Conservation (phyloP, 768 basidiomycete species). For the Leccinum disarticulatum region DNA sequence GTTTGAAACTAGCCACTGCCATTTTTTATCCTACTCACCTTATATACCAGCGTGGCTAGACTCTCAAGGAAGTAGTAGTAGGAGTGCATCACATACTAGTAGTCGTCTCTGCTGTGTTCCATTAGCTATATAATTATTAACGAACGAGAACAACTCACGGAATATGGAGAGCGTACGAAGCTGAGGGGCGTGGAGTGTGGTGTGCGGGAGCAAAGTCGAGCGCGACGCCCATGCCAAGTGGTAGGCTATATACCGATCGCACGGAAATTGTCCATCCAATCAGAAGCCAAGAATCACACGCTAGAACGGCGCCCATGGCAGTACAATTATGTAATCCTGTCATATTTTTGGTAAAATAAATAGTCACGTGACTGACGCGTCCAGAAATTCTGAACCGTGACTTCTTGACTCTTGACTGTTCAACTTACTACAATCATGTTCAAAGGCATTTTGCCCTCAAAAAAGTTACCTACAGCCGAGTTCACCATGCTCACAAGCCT, state of each 20-base stretch:
- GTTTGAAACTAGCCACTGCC: constrained; percentile 23
- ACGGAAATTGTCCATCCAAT: constrained; percentile 32
- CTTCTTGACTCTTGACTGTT: not conserved
- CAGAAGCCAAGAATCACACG: constrained; percentile 3
- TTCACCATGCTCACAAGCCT: constrained; percentile 69
- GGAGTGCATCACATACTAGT: constrained; percentile 8
- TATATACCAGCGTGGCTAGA: constrained; percentile 10
- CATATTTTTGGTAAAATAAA: constrained; percentile 26
- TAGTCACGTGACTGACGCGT: constrained; percentile 34
- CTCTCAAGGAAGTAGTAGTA: constrained; percentile 7
- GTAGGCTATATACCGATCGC: constrained; percentile 30
- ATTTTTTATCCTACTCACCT: constrained; percentile 19
- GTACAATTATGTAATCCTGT: constrained; percentile 18
- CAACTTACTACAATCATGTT: constrained; percentile 52
- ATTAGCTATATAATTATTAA: constrained; percentile 9
- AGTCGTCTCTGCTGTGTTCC: constrained; percentile 15
- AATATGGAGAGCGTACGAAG: not conserved
- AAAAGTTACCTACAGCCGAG: constrained; percentile 63
- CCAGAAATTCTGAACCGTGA: constrained; percentile 31
- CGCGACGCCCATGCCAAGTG: not conserved
- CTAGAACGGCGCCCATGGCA: constrained; percentile 16
- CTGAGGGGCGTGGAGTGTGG: not conserved
- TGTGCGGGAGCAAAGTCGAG: not conserved
- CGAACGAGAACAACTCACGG: constrained; percentile 5
- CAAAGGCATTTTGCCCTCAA: constrained; percentile 73